Base-by-base conservation (phyloP, 306 rosid species). In the Arachis hypogaea region DNA sequence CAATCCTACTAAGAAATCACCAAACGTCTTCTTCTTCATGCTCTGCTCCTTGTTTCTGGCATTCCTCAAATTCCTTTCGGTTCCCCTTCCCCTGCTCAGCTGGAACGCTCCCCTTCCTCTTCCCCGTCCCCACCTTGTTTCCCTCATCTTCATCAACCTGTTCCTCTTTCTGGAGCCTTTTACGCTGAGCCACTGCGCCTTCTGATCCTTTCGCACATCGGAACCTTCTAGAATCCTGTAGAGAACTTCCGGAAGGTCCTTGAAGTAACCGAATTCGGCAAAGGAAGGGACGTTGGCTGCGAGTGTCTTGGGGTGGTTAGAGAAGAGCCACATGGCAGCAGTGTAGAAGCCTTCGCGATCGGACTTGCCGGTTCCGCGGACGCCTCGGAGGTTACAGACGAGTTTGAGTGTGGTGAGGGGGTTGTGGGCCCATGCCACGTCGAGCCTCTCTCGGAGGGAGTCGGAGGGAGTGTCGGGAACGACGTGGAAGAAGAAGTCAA, bases 231-330 rank as follows among this genome's bases (percentile, higher is more conserved):
- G 78, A 42, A 87, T 77, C 22, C 92, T 81, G 72, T 81, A 87
- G 2, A 92, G 89, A 64, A 92, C 81, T 74, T 92, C 93, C 7
- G 88, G 96, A 12, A 92, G 81, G 71, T 92, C 97, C 72, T 92
- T 89, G 77, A 89, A 84, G 82, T 79, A 87, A 0, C 97, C 95
- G 65, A 91, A 91, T 3, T 72, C 82, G 3, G 88, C 90, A 4
- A 91, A 75, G 8, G 89, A 74, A 9, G 82, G 67, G 30, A 89
- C 51, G 44, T 89, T 92, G 76, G 59, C 64, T 0, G 85, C 87
- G 0, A 91, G 86, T 38, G 97, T 86, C 14, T 78, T 87, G 42
- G 93, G 97, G 68, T 92, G 97, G 65, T 71, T 59, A 1, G 7
- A 7, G 81, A 86, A 84, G 51, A 89, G 85, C 89, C 89, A 91